Base-by-base conservation (phyloP, 805 yeast species). In the Kodamaea hsintzibuensis region DNA sequence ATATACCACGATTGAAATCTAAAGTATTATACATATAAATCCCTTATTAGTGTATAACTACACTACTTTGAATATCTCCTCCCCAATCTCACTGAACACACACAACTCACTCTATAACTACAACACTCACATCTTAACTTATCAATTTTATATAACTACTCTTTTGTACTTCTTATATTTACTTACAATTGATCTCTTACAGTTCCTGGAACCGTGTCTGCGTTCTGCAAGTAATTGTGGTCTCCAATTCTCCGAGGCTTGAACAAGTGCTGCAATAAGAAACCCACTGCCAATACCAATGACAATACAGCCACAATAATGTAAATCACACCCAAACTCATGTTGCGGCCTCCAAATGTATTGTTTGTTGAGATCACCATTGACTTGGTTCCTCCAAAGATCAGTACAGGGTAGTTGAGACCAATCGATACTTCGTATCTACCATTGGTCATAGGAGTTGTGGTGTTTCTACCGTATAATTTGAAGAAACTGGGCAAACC, bases 401-500 rank as follows among this genome's bases (percentile, higher is more conserved):
- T 71, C 0, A 85, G 68, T 12, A 90, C 93, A 1, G 97, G 96
- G 71, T 89, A 95, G 71, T 91, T 87, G 70, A 88, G 70, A 8
- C 77, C 90, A 56, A 93, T 80, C 49, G 79, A 78, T 44, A 91
- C 71, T 55, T 79, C 76, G 68, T 93, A 95, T 9, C 82, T 81
- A 2, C 98, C 98, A 9, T 81, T 73, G 0, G 67, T 57, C 55
- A 93, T 69, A 1, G 80, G 63, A 0, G 74, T 74, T 1, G 82
- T 75, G 55, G 83, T 86, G 70, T 90, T 92, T 60, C 88, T 83
- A 46, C 87, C 80, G 42, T 91, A 92, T 38, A 91, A 72, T 67
- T 95, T 93, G 77, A 88, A 84, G 65, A 95, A 93, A 10, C 87
- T 83, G 25, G 98, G 96, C 57, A 93, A 76, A 0, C 96, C 97